phyloP scores from a whole-genome alignment of 2,329 filamentous ascomycete species.

The Phoma sp. region DNA sequence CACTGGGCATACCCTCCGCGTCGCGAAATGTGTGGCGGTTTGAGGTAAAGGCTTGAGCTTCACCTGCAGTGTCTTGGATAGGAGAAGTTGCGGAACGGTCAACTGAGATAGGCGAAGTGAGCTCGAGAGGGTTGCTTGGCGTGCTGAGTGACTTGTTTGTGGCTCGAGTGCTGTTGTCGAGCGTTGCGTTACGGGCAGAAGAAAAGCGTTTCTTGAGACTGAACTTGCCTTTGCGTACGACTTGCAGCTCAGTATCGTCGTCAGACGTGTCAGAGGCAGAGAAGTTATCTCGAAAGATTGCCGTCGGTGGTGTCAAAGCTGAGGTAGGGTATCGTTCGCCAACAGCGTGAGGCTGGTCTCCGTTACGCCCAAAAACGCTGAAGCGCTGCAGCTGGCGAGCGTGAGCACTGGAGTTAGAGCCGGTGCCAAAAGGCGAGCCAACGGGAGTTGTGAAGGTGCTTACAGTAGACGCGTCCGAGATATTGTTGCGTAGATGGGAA shows the following conservation, averaged over 20 bases:
- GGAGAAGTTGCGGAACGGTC: constrained; percentile 19
- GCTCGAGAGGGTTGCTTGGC: constrained; percentile 16
- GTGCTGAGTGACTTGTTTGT: constrained; percentile 17
- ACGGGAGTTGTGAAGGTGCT: constrained; percentile 31
- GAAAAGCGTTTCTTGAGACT: constrained; percentile 35
- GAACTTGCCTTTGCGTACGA: constrained; percentile 33
- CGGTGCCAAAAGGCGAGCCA: constrained; percentile 22
- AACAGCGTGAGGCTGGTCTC: constrained; percentile 45
- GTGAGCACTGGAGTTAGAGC: constrained; percentile 22
- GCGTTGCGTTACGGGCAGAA: constrained; percentile 24
- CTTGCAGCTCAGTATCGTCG: constrained; percentile 31
- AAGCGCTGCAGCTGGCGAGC: constrained; percentile 26
- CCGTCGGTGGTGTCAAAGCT: constrained; percentile 52
- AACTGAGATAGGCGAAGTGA: constrained; percentile 22
- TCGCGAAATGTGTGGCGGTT: constrained; percentile 36
- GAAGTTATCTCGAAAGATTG: constrained; percentile 35
- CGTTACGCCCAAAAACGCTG: constrained; percentile 32
- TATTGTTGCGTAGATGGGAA: constrained; percentile 39
- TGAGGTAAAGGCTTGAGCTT: constrained; percentile 27
- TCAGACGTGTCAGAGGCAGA: constrained; percentile 36
- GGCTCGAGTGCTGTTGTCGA: constrained; percentile 19
- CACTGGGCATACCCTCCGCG: constrained; percentile 34
- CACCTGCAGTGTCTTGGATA: constrained; percentile 29
- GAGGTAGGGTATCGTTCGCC: constrained; percentile 60
- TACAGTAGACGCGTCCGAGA: constrained; percentile 35